Evolutionary conservation across 2,329 filamentous ascomycete genomes (phyloP), one percentile per base, ranked within the genome.

Genomic region (Canariomyces notabilis): DNA sequence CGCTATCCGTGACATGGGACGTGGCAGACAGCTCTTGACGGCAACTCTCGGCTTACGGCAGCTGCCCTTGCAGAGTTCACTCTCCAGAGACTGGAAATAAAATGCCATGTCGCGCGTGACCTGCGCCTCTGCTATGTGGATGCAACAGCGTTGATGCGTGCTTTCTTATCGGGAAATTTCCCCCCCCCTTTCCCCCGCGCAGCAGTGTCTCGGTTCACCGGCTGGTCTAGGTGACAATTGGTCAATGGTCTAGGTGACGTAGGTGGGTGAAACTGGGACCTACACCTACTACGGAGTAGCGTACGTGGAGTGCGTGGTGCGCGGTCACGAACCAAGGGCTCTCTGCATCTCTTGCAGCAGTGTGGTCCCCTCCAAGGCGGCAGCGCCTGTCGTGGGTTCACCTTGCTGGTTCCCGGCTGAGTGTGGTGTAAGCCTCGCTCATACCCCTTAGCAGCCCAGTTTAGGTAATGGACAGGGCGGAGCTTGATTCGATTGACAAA

Each of bases 401-500:
- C 29, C 31, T 12, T 33, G 18, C 23, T 8, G 21, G 22, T 29
- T 18, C 15, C 21, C n/a, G 22, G 26, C 22, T 23, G 14, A 39
- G 21, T 23, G 26, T 16, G 29, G 15, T 12, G 33, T 33, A 21
- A 22, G 9, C 23, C 35, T 23, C 33, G 22, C 42, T 22, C 26
- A 29, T 19, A 36, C 23, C 46, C 48, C 52, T 59, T 59, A 59
- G 58, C 57, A 55, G 50, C 21, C 52, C 40, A 49, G 39, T 54
- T 56, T 57, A 57, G 56, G 51, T 58, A 59, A 57, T 47, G 34
- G 46, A 20, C 16, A 26, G 12, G 14, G 42, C 44, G 42, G 43
- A 29, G 18, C 26, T 16, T 18, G 23, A 19, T 19, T 12, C n/a
- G 8, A 18, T 5, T n/a, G 11, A 18, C 6, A 23, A 26, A 33